phyloP scores from a whole-genome alignment of 2,329 filamentous ascomycete genomes.

The Lasiodiplodia citricola region DNA sequence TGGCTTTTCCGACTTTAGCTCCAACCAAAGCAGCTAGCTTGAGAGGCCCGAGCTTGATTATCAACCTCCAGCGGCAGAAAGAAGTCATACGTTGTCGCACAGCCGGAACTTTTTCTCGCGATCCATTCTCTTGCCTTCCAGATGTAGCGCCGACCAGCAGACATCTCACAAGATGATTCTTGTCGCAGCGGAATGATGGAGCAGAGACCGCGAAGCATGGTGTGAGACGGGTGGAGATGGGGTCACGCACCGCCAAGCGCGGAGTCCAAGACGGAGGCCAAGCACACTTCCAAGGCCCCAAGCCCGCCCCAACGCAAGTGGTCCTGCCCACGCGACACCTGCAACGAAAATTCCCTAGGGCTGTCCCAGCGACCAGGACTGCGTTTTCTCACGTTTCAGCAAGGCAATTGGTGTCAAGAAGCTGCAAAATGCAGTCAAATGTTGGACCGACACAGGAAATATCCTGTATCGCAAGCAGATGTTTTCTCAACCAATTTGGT shows the following conservation, averaged over 20 bases:
- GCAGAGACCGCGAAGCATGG: not conserved
- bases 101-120: not conserved
- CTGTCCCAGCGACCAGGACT: not conserved
- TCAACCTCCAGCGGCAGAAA: not conserved
- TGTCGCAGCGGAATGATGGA: not conserved
- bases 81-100: no score
- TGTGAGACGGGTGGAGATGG: no score
- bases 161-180: not conserved
- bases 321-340: not conserved
- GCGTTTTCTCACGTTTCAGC: not conserved
- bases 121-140: not conserved
- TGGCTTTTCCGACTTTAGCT: no score
- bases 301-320: conserved; percentile 7
- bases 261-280: conserved; percentile 24
- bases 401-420: not conserved
- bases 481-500: not conserved
- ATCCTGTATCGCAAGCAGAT: not conserved
- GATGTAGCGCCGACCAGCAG: not conserved
- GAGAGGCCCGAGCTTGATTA: no score
- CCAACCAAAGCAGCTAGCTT: not conserved
- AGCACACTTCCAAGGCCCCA: conserved; percentile 11
- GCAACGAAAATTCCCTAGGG: not conserved
- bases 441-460: not conserved
- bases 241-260: conserved; percentile 15
- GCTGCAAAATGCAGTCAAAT: no score